phyloP scores from a whole-genome alignment of 345 rosid genomes.

The Pistacia integerrima region DNA sequence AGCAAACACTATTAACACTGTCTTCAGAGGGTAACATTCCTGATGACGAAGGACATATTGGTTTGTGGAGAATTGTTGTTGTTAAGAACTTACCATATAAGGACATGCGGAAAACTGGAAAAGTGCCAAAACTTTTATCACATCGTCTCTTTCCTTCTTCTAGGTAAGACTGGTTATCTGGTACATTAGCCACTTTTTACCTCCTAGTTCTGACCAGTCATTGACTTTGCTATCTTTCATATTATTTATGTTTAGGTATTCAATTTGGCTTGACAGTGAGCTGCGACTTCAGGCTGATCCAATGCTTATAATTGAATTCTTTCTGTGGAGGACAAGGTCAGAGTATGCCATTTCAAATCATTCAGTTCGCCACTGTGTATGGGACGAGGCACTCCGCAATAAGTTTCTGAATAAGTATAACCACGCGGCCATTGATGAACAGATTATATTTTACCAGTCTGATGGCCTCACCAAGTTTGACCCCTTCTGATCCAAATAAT shows the following conservation, averaged over 20 bases:
- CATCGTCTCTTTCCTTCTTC: slow-evolving; percentile 97
- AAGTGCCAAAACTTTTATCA: slow-evolving; percentile 87
- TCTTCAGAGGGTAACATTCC: slow-evolving; percentile 77
- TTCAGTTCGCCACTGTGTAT: slow-evolving; percentile 90
- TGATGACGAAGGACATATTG: slow-evolving; percentile 69
- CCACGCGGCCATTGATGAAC: slow-evolving; percentile 76
- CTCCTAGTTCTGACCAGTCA: not conserved
- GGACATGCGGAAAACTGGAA: slow-evolving; percentile 87
- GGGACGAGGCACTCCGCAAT: slow-evolving; percentile 91
- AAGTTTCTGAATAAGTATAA: slow-evolving; percentile 77
- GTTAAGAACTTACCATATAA: slow-evolving; percentile 76
- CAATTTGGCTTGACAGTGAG: slow-evolving; percentile 96
- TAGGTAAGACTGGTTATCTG: slow-evolving; percentile 51
- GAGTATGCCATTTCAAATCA: slow-evolving; percentile 95
- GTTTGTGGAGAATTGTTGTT: slow-evolving; percentile 82
- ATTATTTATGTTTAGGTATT: slow-evolving; percentile 56
- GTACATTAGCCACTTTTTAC: slow-evolving; percentile 19
- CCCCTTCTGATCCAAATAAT: slow-evolving; percentile 51
- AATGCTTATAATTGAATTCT: slow-evolving; percentile 72
- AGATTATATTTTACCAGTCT: slow-evolving; percentile 63
- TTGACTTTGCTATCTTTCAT: slow-evolving; percentile 16
- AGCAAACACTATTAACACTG: slow-evolving; percentile 70
- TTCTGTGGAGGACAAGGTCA: slow-evolving; percentile 78
- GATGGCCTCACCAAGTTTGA: slow-evolving; percentile 84
- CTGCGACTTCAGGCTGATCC: slow-evolving; percentile 86